Conservation (phyloP, 441 rosid species). For the Populus hybrid region DNA sequence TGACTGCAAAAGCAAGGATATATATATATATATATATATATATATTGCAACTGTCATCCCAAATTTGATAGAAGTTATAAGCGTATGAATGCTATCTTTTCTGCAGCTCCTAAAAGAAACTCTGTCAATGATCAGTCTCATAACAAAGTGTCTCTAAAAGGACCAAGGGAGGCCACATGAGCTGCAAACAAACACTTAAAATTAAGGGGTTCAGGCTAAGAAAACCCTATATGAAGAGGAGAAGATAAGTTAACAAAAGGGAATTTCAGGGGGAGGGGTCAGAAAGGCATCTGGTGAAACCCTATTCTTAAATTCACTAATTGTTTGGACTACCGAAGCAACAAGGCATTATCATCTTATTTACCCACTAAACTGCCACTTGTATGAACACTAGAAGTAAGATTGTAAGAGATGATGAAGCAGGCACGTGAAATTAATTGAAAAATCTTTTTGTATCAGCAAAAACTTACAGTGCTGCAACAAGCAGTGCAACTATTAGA, state of each 20-base stretch:
- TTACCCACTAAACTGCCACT: background rate
- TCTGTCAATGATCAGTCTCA: background rate
- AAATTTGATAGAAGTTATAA: background rate
- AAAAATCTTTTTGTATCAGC: background rate
- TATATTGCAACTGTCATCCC: background rate
- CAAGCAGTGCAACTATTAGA: slow-evolving; percentile 92
- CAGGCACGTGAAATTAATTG: background rate
- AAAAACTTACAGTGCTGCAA: slow-evolving; percentile 63
- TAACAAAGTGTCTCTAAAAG: too few relatives aligned
- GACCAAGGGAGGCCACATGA: background rate
- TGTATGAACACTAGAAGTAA: background rate
- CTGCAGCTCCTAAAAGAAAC: background rate
- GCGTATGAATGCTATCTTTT: background rate
- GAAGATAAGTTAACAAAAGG: background rate
- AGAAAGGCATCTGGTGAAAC: too few relatives aligned
- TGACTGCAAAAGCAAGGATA: too few relatives aligned
- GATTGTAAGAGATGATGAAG: background rate
- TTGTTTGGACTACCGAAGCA: background rate
- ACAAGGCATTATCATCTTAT: background rate
- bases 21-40: too few relatives aligned
- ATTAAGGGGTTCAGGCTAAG: background rate
- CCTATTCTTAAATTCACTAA: too few relatives aligned
- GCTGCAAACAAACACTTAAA: background rate
- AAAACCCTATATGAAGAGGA: background rate
- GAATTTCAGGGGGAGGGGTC: background rate